These are phyloP conservation scores for Stachybotrys elegans DNA, from an alignment of 2,329 filamentous ascomycete species.

Conservation along the genomic window DNA sequence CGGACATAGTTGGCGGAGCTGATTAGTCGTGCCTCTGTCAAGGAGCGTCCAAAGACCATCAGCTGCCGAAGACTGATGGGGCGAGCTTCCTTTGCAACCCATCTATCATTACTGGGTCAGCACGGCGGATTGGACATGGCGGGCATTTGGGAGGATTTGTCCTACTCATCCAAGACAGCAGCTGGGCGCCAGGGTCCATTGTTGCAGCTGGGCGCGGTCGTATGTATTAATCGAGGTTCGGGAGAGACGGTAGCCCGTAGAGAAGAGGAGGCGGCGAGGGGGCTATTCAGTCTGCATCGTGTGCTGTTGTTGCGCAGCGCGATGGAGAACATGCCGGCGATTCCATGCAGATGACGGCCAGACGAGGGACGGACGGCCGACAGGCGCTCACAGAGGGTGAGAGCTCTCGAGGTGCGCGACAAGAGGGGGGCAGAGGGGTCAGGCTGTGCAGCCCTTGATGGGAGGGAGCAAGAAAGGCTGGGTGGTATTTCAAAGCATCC, in stretches of 20 bases:
- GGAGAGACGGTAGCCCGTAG: no score
- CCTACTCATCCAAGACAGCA: conserved; percentile 60
- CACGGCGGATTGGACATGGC: conserved; percentile 7
- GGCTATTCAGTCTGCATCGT: conserved; percentile 28
- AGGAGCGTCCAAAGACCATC: conserved; percentile 91
- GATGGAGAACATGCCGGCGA: conserved; percentile 38
- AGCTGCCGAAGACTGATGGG: conserved; percentile 96
- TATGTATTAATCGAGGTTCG: no score
- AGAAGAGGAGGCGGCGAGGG: conserved; percentile 9
- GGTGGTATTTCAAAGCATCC: no score
- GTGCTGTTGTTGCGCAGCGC: conserved; percentile 40
- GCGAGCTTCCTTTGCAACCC: conserved; percentile 85
- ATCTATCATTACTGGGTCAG: conserved; percentile 50
- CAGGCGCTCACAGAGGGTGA: no score
- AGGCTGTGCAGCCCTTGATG: no score
- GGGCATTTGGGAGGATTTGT: conserved; percentile 9
- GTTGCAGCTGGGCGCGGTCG: conserved; percentile 17
- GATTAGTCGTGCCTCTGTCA: conserved; percentile 84
- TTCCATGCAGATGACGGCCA: conserved; percentile 27
- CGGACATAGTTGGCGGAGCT: conserved; percentile 97
- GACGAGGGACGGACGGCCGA: no score
- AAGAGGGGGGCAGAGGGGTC: no score
- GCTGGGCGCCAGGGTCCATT: conserved; percentile 55
- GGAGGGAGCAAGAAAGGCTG: no score
- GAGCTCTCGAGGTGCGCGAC: no score